Evolutionary conservation across 2,329 filamentous ascomycete species (phyloP).

Genomic region (Penicillium glabrum): DNA sequence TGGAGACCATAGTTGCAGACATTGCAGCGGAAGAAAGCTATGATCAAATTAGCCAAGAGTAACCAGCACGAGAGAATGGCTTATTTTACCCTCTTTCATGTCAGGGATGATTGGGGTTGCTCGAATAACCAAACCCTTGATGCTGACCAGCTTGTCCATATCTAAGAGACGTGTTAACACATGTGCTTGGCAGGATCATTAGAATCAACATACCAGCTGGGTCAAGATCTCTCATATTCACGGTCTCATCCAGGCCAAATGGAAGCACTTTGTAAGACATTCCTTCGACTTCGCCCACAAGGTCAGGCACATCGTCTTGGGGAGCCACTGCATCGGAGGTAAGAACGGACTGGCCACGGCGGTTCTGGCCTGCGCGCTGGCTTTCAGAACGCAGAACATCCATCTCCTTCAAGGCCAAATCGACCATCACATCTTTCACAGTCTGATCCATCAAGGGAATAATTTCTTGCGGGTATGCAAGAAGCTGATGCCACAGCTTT

Average conservation of each 20-base stretch:
- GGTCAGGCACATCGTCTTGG: slow-evolving; percentile 61
- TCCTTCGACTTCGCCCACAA: slow-evolving; percentile 73
- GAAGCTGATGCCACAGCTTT: slow-evolving; percentile 93
- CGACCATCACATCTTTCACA: slow-evolving; percentile 89
- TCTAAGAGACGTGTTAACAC: slow-evolving; percentile 49
- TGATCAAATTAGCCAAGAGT: neutral
- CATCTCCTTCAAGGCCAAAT: slow-evolving; percentile 79
- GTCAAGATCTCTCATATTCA: slow-evolving; percentile 92
- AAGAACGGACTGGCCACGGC: slow-evolving; percentile 23
- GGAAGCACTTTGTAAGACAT: slow-evolving; percentile 83
- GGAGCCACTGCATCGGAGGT: slow-evolving; percentile 20
- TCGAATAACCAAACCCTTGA: slow-evolving; percentile 95
- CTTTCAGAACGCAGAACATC: slow-evolving; percentile 63
- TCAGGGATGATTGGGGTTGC: slow-evolving; percentile 96
- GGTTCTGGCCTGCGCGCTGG: slow-evolving; percentile 31
- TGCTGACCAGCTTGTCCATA: slow-evolving; percentile 91
- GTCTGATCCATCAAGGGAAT: slow-evolving; percentile 95
- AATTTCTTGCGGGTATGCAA: slow-evolving; percentile 93
- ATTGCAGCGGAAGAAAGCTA: slow-evolving; percentile 92
- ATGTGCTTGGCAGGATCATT: neutral
- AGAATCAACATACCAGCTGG: slow-evolving; percentile 62
- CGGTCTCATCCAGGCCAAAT: slow-evolving; percentile 80
- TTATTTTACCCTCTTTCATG: slow-evolving; percentile 77
- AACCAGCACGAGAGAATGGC: neutral
- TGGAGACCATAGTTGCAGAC: slow-evolving; percentile 88